Percentiles rank a stretch among this genome's conserved stretches.
Evolutionary conservation across 1,284 basidiomycete species (phyloP).

Genomic region (Leccinum variabile): DNA sequence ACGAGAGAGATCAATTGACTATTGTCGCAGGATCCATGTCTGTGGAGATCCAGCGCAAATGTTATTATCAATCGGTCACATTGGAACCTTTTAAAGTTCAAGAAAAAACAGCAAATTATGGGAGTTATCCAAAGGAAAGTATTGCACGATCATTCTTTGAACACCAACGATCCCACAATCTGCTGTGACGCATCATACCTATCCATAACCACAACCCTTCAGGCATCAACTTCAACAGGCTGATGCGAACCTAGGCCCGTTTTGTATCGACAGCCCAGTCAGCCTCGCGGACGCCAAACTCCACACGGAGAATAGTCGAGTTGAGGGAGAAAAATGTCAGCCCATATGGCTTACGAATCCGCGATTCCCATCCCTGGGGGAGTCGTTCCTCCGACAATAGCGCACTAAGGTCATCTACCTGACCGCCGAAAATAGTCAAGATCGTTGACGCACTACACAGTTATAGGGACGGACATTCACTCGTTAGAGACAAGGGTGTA

Average conservation of each 20-base stretch:
- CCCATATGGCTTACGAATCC: constrained; percentile 40
- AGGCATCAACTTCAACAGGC: background rate
- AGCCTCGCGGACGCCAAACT: constrained; percentile 33
- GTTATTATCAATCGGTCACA: too few relatives aligned
- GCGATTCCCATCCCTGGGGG: too few relatives aligned
- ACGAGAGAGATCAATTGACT: too few relatives aligned
- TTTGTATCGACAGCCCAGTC: constrained; percentile 14
- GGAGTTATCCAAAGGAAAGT: too few relatives aligned
- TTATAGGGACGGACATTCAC: background rate
- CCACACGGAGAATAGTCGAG: constrained; percentile 49
- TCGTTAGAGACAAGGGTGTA: background rate
- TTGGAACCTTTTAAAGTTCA: background rate
- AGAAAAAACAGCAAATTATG: background rate
- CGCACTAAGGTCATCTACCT: constrained; percentile 49
- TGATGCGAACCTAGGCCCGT: background rate
- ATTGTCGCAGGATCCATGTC: too few relatives aligned
- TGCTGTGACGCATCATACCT: too few relatives aligned
- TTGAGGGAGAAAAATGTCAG: constrained; percentile 63
- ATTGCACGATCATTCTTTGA: too few relatives aligned
- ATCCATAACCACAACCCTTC: background rate
- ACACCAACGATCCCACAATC: background rate
- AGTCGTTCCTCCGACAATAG: too few relatives aligned
- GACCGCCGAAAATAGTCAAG: constrained; percentile 61
- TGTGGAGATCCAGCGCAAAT: too few relatives aligned
- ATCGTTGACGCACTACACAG: constrained; percentile 52